A percentile compares a stretch with the other conserved stretches of the same genome.
Evolutionary conservation across 148 eudicot genomes (phyloP).

Genomic region (Silene latifolia): DNA sequence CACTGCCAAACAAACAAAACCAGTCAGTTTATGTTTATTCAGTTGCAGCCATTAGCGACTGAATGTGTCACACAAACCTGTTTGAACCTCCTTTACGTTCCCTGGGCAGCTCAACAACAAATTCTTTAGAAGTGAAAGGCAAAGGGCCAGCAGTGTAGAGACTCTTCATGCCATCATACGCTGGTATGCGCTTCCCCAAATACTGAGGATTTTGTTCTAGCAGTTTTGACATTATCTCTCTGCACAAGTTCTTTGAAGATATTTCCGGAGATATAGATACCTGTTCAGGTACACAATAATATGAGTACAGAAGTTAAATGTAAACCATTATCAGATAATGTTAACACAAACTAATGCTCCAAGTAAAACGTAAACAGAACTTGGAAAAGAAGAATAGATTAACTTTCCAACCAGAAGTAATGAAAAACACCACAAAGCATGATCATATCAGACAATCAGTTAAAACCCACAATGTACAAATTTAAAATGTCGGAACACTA

Average conservation of each 20-base stretch:
- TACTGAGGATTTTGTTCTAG: constrained; percentile 22
- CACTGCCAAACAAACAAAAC: constrained; percentile 33
- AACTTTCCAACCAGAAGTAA: too few relatives aligned
- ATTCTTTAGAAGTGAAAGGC: constrained; percentile 61
- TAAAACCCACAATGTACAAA: too few relatives aligned
- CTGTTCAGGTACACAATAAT: constrained; percentile 21
- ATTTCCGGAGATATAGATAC: constrained; percentile 64
- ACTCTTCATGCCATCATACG: constrained; percentile 72
- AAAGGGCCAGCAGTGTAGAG: constrained; percentile 57
- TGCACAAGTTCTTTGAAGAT: constrained; percentile 39
- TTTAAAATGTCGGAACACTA: too few relatives aligned
- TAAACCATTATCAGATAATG: too few relatives aligned
- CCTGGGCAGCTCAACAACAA: constrained; percentile 40
- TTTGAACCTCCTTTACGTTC: constrained; percentile 18
- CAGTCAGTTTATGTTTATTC: neutral
- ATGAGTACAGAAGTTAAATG: too few relatives aligned
- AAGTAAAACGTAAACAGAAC: too few relatives aligned
- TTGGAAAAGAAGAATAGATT: too few relatives aligned
- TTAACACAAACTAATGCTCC: too few relatives aligned
- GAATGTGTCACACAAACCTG: constrained; percentile 15
- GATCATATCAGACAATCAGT: too few relatives aligned
- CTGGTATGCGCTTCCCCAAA: constrained; percentile 37
- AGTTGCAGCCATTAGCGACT: neutral
- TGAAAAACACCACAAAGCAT: too few relatives aligned
- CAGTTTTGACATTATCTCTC: constrained; percentile 40